phyloP scores from a whole-genome alignment of 148 eudicot genomes.

The Salicornia ramosissima region DNA sequence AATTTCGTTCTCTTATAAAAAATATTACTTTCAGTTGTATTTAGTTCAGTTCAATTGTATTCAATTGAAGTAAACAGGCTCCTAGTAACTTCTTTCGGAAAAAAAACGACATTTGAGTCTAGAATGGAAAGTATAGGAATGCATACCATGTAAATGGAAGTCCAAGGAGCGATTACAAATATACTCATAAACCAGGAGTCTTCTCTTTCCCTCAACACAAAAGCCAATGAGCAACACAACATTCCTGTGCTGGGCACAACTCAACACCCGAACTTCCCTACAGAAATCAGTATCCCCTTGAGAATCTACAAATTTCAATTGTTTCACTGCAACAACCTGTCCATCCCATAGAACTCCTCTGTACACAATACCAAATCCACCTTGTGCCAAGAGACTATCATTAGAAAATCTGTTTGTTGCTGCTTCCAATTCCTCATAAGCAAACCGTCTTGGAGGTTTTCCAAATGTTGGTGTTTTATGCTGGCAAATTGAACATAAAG shows the following conservation, averaged over 20 bases:
- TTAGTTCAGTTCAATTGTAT: no score
- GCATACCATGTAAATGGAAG: constrained; percentile 70
- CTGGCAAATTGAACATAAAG: constrained; percentile 79
- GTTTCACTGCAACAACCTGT: constrained; percentile 70
- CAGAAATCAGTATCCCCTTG: constrained; percentile 82
- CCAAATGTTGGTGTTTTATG: constrained; percentile 77
- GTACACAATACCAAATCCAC: constrained; percentile 69
- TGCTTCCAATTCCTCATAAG: constrained; percentile 55
- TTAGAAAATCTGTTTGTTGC: constrained; percentile 72
- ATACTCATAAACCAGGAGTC: constrained; percentile 75
- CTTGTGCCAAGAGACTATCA: constrained; percentile 66
- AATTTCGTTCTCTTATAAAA: no score
- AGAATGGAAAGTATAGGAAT: not conserved
- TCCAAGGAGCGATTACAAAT: constrained; percentile 83
- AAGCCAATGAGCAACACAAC: constrained; percentile 83
- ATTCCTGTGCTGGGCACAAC: constrained; percentile 92
- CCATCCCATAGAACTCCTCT: constrained; percentile 69
- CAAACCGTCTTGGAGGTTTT: constrained; percentile 65
- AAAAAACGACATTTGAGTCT: no score
- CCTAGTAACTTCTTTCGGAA: no score
- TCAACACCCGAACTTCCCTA: constrained; percentile 71
- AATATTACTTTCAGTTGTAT: no score
- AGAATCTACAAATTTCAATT: constrained; percentile 56
- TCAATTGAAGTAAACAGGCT: no score
- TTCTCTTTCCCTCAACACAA: constrained; percentile 54